Evolutionary conservation across 2,329 filamentous ascomycete genomes (phyloP).

Genomic region (Hypocrella siamensis): DNA sequence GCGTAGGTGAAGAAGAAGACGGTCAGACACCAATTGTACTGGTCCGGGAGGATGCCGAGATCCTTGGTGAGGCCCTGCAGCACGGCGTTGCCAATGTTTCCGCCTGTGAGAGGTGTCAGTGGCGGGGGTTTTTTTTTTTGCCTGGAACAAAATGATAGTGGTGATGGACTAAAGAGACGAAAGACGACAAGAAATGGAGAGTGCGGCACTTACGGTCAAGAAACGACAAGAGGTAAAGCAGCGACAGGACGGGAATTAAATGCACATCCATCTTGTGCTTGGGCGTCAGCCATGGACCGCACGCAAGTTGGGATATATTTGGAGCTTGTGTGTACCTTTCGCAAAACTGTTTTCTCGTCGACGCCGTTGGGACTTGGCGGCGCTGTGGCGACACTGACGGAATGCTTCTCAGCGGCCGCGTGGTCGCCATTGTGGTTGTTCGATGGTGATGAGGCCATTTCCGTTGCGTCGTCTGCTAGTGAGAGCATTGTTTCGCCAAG

Average conservation of each 20-base stretch:
- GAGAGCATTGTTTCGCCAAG: neutral
- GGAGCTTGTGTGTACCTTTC: slow-evolving; percentile 26
- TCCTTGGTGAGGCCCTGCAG: slow-evolving; percentile 40
- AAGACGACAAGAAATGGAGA: too few relatives aligned
- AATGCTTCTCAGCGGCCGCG: too few relatives aligned
- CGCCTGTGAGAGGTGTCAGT: slow-evolving; percentile 19
- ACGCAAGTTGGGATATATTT: neutral
- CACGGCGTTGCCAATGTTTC: slow-evolving; percentile 53
- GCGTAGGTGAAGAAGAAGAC: slow-evolving; percentile 72
- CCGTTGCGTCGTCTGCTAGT: too few relatives aligned
- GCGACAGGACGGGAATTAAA: slow-evolving; percentile 45
- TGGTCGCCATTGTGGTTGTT: too few relatives aligned
- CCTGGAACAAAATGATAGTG: too few relatives aligned
- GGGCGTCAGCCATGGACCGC: neutral
- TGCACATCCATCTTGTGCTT: slow-evolving; percentile 30
- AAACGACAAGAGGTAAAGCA: slow-evolving; percentile 54
- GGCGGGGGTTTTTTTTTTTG: too few relatives aligned
- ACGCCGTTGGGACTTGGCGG: neutral
- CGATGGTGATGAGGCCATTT: too few relatives aligned
- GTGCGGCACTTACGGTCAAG: slow-evolving; percentile 33
- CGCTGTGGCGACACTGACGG: neutral
- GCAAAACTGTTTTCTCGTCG: slow-evolving; percentile 38
- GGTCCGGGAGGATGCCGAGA: slow-evolving; percentile 39
- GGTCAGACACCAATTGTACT: slow-evolving; percentile 56
- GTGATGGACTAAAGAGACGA: too few relatives aligned